Evolutionary conservation across 768 basidiomycete genomes (phyloP).

Genomic region (Lanmaoa rubissima): DNA sequence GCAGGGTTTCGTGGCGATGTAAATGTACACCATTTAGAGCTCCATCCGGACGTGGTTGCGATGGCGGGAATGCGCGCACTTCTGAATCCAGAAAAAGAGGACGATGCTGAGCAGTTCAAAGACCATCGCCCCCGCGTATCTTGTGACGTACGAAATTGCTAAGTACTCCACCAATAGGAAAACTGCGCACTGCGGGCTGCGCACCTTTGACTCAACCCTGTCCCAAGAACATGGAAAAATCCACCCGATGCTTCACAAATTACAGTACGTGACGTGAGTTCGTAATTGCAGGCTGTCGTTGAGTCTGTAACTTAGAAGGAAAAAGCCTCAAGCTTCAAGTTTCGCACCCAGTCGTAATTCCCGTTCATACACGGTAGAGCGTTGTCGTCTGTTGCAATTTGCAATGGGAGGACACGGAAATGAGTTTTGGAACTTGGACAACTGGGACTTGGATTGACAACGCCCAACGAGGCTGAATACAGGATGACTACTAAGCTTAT

Average conservation of each 20-base stretch:
- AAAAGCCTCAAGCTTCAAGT: too few species aligned
- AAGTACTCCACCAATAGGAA: neutral
- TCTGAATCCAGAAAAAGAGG: neutral
- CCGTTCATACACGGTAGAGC: neutral
- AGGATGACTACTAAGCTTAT: too few species aligned
- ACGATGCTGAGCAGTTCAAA: neutral
- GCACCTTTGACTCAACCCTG: neutral
- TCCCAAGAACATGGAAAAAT: neutral
- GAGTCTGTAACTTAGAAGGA: neutral
- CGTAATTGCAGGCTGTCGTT: neutral
- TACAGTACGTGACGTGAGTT: neutral
- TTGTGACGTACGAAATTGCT: neutral
- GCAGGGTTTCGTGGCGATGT: neutral
- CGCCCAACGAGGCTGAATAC: too few species aligned
- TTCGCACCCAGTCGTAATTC: neutral
- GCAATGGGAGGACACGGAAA: neutral
- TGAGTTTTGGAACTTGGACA: neutral
- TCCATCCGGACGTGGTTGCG: neutral
- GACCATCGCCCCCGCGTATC: neutral
- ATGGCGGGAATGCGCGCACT: neutral
- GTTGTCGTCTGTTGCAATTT: neutral
- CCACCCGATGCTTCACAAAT: neutral
- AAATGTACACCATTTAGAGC: neutral
- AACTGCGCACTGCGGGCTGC: constrained; percentile 12
- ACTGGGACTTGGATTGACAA: too few species aligned